These are phyloP conservation scores for Mucuna pruriens DNA, from an alignment of 306 rosid species.

Conservation along the genomic window DNA sequence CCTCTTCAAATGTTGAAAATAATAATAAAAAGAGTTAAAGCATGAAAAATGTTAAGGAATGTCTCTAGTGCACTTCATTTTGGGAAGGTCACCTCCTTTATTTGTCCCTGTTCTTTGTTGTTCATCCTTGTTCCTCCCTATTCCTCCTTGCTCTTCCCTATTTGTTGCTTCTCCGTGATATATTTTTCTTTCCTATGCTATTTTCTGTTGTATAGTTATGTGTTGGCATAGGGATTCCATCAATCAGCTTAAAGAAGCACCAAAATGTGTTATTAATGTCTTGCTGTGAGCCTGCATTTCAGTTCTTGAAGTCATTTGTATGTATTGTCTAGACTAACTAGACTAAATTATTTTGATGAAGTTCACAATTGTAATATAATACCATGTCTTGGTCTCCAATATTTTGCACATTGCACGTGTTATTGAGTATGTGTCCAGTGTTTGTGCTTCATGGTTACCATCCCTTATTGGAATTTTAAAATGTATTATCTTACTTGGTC, in stretches of 20 bases:
- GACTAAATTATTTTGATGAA: background rate
- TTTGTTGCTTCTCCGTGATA: background rate
- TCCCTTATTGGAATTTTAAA: background rate
- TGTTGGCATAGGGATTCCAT: background rate
- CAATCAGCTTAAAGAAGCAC: background rate
- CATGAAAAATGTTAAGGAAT: background rate
- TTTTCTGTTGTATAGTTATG: background rate
- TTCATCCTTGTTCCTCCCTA: background rate
- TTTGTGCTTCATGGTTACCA: background rate
- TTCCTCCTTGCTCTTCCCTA: background rate
- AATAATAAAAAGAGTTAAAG: too few species aligned
- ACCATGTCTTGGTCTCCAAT: background rate
- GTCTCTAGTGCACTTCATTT: background rate
- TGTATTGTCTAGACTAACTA: background rate
- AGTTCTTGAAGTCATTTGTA: background rate
- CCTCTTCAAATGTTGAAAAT: too few species aligned
- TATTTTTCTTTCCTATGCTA: background rate
- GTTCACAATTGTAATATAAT: background rate
- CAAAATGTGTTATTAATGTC: background rate
- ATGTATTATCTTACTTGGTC: background rate
- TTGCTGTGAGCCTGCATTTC: background rate
- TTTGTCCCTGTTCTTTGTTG: background rate
- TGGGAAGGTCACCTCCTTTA: background rate
- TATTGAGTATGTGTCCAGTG: background rate
- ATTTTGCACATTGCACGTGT: background rate